Conservation (phyloP, 2,329 filamentous ascomycete species). For the Chaetothyriales sp. region DNA sequence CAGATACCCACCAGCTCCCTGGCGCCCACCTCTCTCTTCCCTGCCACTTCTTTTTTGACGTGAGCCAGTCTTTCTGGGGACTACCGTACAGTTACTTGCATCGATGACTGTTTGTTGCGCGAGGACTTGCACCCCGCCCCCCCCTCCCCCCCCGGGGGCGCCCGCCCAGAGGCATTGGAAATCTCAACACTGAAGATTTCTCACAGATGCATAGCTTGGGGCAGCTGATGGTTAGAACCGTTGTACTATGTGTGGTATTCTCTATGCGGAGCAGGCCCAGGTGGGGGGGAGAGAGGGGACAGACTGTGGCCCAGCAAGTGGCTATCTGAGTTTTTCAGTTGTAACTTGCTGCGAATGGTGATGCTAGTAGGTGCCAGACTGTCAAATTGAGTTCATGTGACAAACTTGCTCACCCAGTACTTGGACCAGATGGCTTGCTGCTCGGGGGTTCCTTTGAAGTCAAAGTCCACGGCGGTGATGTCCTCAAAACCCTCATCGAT, state of each 20-base stretch:
- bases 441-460: constrained; percentile 17
- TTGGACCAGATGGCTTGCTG: constrained; percentile 17
- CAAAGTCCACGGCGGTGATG: constrained; percentile 60
- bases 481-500: constrained; percentile 72
- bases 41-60: not conserved
- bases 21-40: not conserved
- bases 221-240: not conserved
- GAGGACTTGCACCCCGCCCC: not conserved
- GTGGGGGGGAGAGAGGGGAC: not conserved
- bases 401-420: constrained; percentile 20
- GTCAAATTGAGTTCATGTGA: constrained; percentile 17
- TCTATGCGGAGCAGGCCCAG: not conserved
- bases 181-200: not conserved
- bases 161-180: not conserved
- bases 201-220: not conserved
- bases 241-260: not conserved
- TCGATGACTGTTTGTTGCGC: no score
- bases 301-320: not conserved
- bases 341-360: not conserved
- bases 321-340: not conserved
- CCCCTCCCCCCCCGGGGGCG: no score
- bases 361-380: not conserved
- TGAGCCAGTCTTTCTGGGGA: not conserved
- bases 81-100: not conserved
- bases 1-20: not conserved